Conservation (phyloP, 352 stramenopile species). For the Phytopythium aichiense region DNA sequence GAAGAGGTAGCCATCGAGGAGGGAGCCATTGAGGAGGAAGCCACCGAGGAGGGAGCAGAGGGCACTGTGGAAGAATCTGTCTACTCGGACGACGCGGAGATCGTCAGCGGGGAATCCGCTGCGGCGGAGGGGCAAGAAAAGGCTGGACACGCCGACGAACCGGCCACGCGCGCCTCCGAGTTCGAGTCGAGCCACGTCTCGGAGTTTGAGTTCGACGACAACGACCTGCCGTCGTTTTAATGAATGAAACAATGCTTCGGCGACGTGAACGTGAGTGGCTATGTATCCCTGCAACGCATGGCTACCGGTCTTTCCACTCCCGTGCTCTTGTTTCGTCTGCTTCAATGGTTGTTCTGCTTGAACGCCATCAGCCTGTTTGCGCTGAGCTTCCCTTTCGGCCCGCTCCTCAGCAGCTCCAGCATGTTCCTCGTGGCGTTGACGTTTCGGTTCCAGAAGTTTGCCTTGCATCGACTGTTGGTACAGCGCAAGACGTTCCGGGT, state of each 20-base stretch:
- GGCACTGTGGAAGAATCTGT: conserved; percentile 8
- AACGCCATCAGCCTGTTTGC: too few species aligned
- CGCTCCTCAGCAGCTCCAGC: too few species aligned
- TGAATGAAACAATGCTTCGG: neutral
- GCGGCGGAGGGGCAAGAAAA: conserved; percentile 9
- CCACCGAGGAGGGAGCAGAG: conserved; percentile 13
- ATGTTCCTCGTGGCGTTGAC: too few species aligned
- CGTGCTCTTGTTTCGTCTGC: too few species aligned
- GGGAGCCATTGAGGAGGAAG: conserved; percentile 13
- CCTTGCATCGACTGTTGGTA: too few species aligned
- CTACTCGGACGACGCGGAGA: conserved; percentile 4
- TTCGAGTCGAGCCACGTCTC: conserved; percentile 19
- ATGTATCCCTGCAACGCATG: too few species aligned
- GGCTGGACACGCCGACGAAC: conserved; percentile 6
- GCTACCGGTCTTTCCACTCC: too few species aligned
- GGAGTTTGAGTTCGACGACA: conserved; percentile 58
- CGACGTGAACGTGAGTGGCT: too few species aligned
- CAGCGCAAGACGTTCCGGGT: too few species aligned
- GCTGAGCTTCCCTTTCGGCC: too few species aligned
- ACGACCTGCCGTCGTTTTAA: conserved; percentile 51
- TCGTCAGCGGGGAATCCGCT: conserved; percentile 9
- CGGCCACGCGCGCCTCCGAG: conserved; percentile 9
- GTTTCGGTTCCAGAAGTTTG: too few species aligned
- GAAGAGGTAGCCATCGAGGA: conserved; percentile 14
- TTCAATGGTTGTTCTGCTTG: too few species aligned